These are phyloP conservation scores for Neurospora sp. DNA, from an alignment of 495 filamentous ascomycete genomes.

Conservation along the genomic window DNA sequence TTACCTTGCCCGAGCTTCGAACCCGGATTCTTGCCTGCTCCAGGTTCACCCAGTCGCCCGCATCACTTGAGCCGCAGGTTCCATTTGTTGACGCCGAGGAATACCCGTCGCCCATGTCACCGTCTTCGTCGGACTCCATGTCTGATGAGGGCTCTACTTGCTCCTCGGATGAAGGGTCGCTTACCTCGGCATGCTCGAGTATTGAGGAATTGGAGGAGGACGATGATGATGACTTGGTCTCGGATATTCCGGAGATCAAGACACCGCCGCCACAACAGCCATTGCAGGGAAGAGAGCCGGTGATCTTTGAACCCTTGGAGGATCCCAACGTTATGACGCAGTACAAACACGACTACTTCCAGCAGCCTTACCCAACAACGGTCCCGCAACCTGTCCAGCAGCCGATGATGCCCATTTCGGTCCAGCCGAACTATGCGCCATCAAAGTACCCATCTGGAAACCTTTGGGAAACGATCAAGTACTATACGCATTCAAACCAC, in stretches of 20 bases:
- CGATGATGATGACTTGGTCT: constrained; percentile 25
- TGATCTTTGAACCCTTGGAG: constrained; percentile 31
- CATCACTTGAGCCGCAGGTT: constrained; percentile 26
- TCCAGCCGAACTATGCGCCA: constrained; percentile 16
- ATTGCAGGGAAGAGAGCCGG: constrained; percentile 11
- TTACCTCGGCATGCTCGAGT: constrained; percentile 34
- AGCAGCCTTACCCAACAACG: constrained; percentile 22
- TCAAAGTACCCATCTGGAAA: constrained; percentile 31
- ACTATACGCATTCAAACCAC: constrained; percentile 23
- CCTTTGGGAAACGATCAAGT: constrained; percentile 34
- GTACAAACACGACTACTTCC: constrained; percentile 30
- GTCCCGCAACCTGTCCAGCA: constrained; percentile 11
- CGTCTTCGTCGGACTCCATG: constrained; percentile 26
- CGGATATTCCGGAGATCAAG: constrained; percentile 30
- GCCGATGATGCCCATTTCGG: constrained; percentile 14
- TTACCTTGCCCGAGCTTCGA: constrained; percentile 74
- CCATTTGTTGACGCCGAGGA: constrained; percentile 37
- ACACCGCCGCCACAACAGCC: constrained; percentile 27
- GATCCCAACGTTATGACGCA: constrained; percentile 23
- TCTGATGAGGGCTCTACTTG: constrained; percentile 35
- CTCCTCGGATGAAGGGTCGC: constrained; percentile 37
- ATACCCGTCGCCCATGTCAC: constrained; percentile 30
- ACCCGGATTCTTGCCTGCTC: constrained; percentile 66
- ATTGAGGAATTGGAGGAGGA: constrained; percentile 35
- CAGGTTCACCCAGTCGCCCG: constrained; percentile 51